Evolutionary conservation across 805 yeast genomes (phyloP).

Genomic region (Priceomyces medius): DNA sequence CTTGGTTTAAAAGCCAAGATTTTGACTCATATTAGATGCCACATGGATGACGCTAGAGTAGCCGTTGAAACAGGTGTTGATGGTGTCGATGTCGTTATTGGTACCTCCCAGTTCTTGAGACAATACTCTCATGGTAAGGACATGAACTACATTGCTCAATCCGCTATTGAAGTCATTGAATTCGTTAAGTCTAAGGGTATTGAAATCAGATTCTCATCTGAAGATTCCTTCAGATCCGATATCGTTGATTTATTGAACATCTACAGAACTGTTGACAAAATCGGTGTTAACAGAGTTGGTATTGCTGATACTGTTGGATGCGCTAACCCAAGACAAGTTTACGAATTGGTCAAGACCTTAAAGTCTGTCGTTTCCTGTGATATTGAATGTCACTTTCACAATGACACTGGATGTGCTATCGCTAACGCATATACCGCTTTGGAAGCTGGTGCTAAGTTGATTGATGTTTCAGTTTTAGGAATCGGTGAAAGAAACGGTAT

Average conservation of each 20-base stretch:
- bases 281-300: slow-evolving; percentile 62
- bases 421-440: slow-evolving; percentile 64
- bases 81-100: slow-evolving; percentile 61
- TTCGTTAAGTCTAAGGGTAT: slow-evolving; percentile 60
- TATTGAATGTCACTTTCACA: slow-evolving; percentile 62
- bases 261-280: slow-evolving; percentile 59
- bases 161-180: slow-evolving; percentile 59
- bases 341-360: slow-evolving; percentile 57
- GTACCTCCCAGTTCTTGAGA: slow-evolving; percentile 57
- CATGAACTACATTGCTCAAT: slow-evolving; percentile 56
- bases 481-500: slow-evolving; percentile 66
- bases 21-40: slow-evolving; percentile 60
- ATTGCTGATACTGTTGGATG: slow-evolving; percentile 66
- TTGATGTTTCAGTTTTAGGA: slow-evolving; percentile 59
- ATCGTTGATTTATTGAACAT: slow-evolving; percentile 58
- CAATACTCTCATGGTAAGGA: slow-evolving; percentile 60
- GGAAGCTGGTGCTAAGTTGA: slow-evolving; percentile 61
- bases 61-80: slow-evolving; percentile 65
- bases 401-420: slow-evolving; percentile 63
- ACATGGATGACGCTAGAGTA: slow-evolving; percentile 59
- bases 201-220: slow-evolving; percentile 58
- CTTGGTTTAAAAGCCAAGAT: slow-evolving; percentile 58
- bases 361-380: slow-evolving; percentile 58
- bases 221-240: slow-evolving; percentile 61
- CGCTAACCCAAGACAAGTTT: slow-evolving; percentile 63